A percentile compares a stretch with the other conserved stretches of the same genome.
These are phyloP conservation scores for Chaetomidium leptoderma DNA, from an alignment of 495 filamentous ascomycete species.

Conservation along the genomic window DNA sequence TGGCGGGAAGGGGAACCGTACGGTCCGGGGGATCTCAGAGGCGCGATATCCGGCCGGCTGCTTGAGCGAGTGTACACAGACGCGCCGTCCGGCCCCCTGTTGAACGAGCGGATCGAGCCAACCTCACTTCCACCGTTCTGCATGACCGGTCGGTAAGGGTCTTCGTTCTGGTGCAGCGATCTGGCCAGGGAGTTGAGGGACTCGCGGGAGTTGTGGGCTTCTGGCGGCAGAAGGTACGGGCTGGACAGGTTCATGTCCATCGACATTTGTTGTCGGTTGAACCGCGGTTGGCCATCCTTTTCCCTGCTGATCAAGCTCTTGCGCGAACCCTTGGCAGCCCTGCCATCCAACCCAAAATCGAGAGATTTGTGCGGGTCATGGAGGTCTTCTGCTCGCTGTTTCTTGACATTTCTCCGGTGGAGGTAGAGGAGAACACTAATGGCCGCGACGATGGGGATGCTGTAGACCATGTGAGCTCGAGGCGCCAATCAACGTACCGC, in stretches of 20 bases:
- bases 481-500: constrained; percentile 14
- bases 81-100: constrained; percentile 51
- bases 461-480: constrained; percentile 36
- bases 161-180: constrained; percentile 62
- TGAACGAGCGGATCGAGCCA: constrained; percentile 54
- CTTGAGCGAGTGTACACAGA: constrained; percentile 58
- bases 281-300: constrained; percentile 50
- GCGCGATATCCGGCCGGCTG: constrained; percentile 20
- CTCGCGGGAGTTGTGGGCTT: constrained; percentile 70
- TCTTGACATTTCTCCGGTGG: constrained; percentile 70
- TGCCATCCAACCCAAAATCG: constrained; percentile 78
- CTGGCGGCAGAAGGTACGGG: constrained; percentile 87
- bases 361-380: constrained; percentile 87
- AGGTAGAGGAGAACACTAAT: constrained; percentile 67
- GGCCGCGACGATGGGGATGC: constrained; percentile 70
- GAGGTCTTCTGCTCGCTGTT: constrained; percentile 70
- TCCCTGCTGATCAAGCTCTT: constrained; percentile 47
- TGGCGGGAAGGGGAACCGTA: constrained; percentile 27
- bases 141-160: constrained; percentile 75
- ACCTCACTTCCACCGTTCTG: constrained; percentile 56
- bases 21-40: constrained; percentile 13
- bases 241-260: constrained; percentile 75
- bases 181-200: constrained; percentile 82
- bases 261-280: constrained; percentile 72
- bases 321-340: constrained; percentile 38